Base-by-base conservation (phyloP, 2,329 filamentous ascomycete genomes). In the Pseudocercospora fuligena region DNA sequence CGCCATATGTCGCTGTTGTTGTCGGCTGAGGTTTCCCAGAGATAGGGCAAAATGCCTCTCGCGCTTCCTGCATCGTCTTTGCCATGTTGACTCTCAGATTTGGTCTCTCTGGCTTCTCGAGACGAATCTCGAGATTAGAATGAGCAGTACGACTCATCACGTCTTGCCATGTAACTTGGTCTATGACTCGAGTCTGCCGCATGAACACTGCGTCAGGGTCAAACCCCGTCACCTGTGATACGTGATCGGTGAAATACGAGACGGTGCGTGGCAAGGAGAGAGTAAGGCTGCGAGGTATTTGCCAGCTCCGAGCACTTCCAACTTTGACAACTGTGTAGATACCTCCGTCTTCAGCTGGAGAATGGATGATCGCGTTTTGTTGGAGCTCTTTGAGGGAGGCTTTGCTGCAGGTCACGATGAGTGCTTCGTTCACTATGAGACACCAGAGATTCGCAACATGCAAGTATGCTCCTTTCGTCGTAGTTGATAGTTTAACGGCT, bases 381-480 rank as follows among this genome's bases (percentile, higher is more conserved):
- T 25, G 19, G 11, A 68, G 33, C 43, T 56, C 29, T 29, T 33
- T 62, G 36, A 65, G 46, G 7, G 62, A 31, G 14, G 40, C 43
- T 31, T 56, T 66, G 49, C 67, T 69, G 62, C 65, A 69, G 14
- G 67, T 69, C 4, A 51, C 19, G 36, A 69, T 25, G 5, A 69
- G 23, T 4, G 54, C 60, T 36, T 69, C 58, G 12, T 69, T 54
- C 14, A 69, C 61, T 11, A 69, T 21, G 6, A 69, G 12, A 29
- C 65, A 65, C 67, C 67, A 69, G 23, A 69, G 14, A 43, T 51
- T 36, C n/a, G 67, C 57, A 19, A 63, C 56, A 54, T 69, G 67
- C 54, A 67, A 16, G 31, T 47, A 67, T 25, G 63, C 40, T 12
- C 43, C 58, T 43, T 64, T 43, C 23, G 64, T 58, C 5, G 58